Conservation (phyloP, 108 stramenopile genomes). For the Nitzschia putrida region DNA sequence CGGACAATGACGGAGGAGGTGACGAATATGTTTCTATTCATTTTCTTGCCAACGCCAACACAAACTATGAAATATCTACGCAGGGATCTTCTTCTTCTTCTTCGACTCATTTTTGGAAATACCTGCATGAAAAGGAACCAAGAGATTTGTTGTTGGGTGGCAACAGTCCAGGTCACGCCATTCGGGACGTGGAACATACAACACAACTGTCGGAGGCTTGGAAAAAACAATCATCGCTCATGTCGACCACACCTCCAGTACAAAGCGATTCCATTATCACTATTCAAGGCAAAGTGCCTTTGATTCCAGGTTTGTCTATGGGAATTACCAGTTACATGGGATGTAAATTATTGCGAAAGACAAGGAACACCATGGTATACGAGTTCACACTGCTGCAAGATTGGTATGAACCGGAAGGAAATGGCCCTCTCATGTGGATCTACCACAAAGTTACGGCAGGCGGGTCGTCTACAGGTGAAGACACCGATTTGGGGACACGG, state of each 20-base stretch:
- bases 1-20: no score
- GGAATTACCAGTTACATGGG: slow-evolving; percentile 33
- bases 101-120: no score
- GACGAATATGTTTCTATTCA: no score
- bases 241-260: neutral
- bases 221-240: no score
- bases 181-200: no score
- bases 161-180: no score
- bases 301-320: slow-evolving; percentile 29
- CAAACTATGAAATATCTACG: no score
- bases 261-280: slow-evolving; percentile 15
- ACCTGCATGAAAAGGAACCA: no score
- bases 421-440: slow-evolving; percentile 31
- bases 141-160: no score
- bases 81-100: no score
- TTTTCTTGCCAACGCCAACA: no score
- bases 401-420: slow-evolving; percentile 23
- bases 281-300: slow-evolving; percentile 24
- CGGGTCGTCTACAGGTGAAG: neutral
- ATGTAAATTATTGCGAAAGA: slow-evolving; percentile 16
- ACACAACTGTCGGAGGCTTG: no score
- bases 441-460: slow-evolving; percentile 30
- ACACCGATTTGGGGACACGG: slow-evolving; percentile 1
- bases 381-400: slow-evolving; percentile 40
- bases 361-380: slow-evolving; percentile 13